Base-by-base conservation (phyloP, 192 early-diverging fungal species). In the Coemansia sp. region DNA sequence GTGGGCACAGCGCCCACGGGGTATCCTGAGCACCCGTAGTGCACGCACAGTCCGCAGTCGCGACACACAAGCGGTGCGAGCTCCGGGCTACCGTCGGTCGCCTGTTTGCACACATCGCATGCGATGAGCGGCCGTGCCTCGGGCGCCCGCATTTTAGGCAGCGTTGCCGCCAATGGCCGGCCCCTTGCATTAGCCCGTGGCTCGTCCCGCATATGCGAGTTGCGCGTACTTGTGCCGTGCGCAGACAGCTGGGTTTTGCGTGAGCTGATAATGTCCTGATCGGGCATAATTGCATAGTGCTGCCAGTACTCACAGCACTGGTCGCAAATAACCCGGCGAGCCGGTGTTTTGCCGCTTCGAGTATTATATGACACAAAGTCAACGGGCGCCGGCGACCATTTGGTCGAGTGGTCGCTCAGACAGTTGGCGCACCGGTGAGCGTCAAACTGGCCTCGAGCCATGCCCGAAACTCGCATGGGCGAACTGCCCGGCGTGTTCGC, bases 11-110 rank as follows among this genome's bases (percentile, higher is more conserved):
- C 72, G 35, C 58, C 59, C 12, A 22, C 38, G 1, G 72, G 73
- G 37, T 82, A 82, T 2, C 79, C 79, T 0, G 73, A 73, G 57
- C 79, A 82, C 39, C 48, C 64, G 52, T 55, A 32, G 62, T 82
- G 79, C 9, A 82, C 69, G 29, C 79, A 82, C 64, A 82, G 35
- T 7, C 79, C 79, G 62, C 79, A 82, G 54, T 73, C 74, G 19
- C 71, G 67, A 62, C 79, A 82, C 43, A 59, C 51, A 9, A 82
- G 65, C 32, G 54, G 35, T 10, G 57, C 39, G 19, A 76, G 56
- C 15, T 61, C 57, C 15, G 56, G 12, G 22, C 37, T 24, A 10
- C 25, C 22, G 23, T 35, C 32, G 1, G 74, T 82, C 0, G 60
- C 5, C 64, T 60, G 59, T 48, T 38, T 53, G 54, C 79, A 82